phyloP scores from a whole-genome alignment of 495 filamentous ascomycete species.

The Xylaria telfairii region DNA sequence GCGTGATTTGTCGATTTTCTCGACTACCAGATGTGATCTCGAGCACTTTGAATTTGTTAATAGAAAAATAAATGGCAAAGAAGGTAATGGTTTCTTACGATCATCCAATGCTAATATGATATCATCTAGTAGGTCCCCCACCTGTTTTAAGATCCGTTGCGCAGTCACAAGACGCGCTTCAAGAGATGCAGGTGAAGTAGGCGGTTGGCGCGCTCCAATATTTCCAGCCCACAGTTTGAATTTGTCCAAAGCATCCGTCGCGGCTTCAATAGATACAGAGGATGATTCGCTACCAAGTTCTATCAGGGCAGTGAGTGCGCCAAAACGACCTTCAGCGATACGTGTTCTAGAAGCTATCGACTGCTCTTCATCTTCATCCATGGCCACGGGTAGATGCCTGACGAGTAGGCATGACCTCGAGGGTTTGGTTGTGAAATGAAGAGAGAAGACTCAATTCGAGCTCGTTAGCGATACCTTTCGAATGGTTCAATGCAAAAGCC shows the following conservation, averaged over 20 bases:
- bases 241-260: conserved; percentile 11
- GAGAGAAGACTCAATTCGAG: too few species aligned
- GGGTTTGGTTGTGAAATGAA: too few species aligned
- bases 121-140: not conserved
- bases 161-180: not conserved
- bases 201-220: conserved; percentile 11
- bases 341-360: not conserved
- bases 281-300: not conserved
- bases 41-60: not conserved
- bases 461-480: too few species aligned
- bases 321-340: not conserved
- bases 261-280: not conserved
- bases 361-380: too few species aligned
- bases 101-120: not conserved
- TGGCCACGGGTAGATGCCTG: too few species aligned
- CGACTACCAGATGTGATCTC: not conserved
- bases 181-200: not conserved
- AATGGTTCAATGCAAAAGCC: too few species aligned
- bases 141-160: not conserved
- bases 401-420: too few species aligned
- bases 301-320: not conserved
- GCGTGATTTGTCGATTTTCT: too few species aligned
- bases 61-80: not conserved
- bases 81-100: not conserved
- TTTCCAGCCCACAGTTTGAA: conserved; percentile 30